phyloP scores from a whole-genome alignment of 2,329 filamentous ascomycete genomes.

The Onygena corvina region DNA sequence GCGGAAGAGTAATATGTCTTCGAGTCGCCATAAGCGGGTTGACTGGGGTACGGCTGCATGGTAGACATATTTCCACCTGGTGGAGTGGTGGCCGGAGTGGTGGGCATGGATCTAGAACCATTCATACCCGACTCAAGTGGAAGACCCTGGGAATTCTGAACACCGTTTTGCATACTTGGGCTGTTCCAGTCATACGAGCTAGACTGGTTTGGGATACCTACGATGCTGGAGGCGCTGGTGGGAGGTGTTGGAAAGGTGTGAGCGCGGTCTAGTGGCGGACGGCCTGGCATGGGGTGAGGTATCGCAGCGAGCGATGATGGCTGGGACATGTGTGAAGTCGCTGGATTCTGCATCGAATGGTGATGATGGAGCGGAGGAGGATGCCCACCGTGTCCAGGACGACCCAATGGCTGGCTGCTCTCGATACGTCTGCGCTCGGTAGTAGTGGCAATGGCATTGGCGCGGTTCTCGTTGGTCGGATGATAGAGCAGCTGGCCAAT shows the following conservation, averaged over 20 bases:
- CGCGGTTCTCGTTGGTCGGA: conserved; percentile 66
- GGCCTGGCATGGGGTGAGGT: conserved; percentile 44
- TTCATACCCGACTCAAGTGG: conserved; percentile 69
- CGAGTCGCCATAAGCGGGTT: conserved; percentile 63
- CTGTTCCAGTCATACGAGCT: conserved; percentile 66
- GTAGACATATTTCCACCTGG: conserved; percentile 57
- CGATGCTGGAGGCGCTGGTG: conserved; percentile 80
- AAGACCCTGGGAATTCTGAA: conserved; percentile 56
- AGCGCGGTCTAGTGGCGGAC: conserved; percentile 68
- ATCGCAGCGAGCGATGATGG: conserved; percentile 49
- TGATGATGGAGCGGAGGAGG: conserved; percentile 51
- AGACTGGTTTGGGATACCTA: conserved; percentile 61
- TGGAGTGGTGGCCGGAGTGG: conserved; percentile 81
- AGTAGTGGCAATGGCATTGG: conserved; percentile 76
- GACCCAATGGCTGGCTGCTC: conserved; percentile 38
- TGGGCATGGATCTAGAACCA: conserved; percentile 74
- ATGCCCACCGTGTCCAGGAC: conserved; percentile 56
- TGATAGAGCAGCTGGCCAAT: conserved; percentile 90
- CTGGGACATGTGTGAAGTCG: conserved; percentile 52
- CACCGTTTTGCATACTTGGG: conserved; percentile 49
- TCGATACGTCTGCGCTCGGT: conserved; percentile 64
- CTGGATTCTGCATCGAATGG: conserved; percentile 52
- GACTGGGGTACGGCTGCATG: conserved; percentile 63
- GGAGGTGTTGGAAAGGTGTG: conserved; percentile 92
- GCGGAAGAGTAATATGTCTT: conserved; percentile 67